A percentile compares a stretch with the other conserved stretches of the same genome.
These are phyloP conservation scores for Blastocystis sp. DNA, from an alignment of 352 stramenopile genomes.

Conservation along the genomic window DNA sequence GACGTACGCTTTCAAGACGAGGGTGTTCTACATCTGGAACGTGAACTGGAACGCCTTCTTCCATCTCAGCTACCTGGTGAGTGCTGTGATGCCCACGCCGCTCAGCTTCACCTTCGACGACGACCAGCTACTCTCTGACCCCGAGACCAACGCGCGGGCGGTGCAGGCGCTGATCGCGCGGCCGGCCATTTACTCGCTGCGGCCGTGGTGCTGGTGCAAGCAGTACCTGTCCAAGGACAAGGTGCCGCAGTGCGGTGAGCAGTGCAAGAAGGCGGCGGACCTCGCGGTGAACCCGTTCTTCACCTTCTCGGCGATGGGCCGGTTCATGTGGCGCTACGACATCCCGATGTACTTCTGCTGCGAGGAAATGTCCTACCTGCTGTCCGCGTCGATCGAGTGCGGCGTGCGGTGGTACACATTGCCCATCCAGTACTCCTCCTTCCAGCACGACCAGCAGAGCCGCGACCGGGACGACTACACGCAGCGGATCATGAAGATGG, in stretches of 20 bases:
- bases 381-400: conserved; percentile 31
- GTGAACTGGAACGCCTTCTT: conserved; percentile 61
- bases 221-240: not conserved
- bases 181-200: conserved; percentile 36
- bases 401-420: conserved; percentile 24
- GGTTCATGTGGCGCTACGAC: conserved; percentile 56
- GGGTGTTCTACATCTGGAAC: conserved; percentile 45
- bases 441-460: not conserved
- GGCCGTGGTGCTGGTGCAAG: conserved; percentile 61
- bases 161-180: not conserved
- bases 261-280: not conserved
- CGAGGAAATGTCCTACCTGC: conserved; percentile 55
- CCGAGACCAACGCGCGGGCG: not conserved
- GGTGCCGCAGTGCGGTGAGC: not conserved
- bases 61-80: conserved; percentile 50
- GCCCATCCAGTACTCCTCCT: not conserved
- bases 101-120: conserved; percentile 53
- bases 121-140: conserved; percentile 23
- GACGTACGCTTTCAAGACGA: not conserved
- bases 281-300: conserved; percentile 62
- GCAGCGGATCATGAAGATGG: conserved; percentile 43
- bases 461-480: not conserved
- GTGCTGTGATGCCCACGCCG: not conserved
- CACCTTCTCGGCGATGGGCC: not conserved
- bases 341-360: conserved; percentile 61